phyloP scores from a whole-genome alignment of 345 rosid genomes.

The Lepidium africanum region DNA sequence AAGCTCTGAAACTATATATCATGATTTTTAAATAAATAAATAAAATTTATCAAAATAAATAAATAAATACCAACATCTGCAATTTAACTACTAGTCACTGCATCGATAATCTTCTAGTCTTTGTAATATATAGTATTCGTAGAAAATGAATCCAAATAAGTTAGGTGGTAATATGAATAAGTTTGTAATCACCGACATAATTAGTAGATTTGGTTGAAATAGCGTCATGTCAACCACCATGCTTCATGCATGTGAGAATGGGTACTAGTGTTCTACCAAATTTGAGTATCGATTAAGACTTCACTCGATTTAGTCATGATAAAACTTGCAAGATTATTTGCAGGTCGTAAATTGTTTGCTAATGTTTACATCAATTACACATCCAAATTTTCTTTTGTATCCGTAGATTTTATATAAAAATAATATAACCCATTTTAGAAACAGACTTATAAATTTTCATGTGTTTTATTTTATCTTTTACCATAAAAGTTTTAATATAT shows the following conservation, averaged over 20 bases:
- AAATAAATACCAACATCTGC: too few relatives aligned
- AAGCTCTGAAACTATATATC: too few relatives aligned
- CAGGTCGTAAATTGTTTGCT: neutral
- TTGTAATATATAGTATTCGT: too few relatives aligned
- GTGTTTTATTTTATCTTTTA: neutral
- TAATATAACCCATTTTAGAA: neutral
- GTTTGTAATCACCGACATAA: slow-evolving; percentile 8
- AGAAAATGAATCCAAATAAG: too few relatives aligned
- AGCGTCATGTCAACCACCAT: slow-evolving; percentile 13
- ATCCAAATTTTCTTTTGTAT: neutral
- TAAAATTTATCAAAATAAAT: too few relatives aligned
- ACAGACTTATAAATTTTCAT: neutral
- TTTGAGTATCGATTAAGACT: slow-evolving; percentile 19
- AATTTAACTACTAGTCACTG: too few relatives aligned
- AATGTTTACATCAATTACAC: neutral
- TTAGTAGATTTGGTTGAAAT: slow-evolving; percentile 12
- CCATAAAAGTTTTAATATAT: too few relatives aligned
- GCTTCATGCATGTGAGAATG: slow-evolving; percentile 22
- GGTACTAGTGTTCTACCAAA: slow-evolving; percentile 17
- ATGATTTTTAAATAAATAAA: too few relatives aligned
- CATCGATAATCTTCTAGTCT: too few relatives aligned
- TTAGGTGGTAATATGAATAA: neutral
- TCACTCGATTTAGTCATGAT: neutral
- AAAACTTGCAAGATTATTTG: neutral
- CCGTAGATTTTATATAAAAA: neutral